Percentiles rank a stretch among this genome's conserved stretches.
These are phyloP conservation scores for Ceratocystis albifundus DNA, from an alignment of 2,329 filamentous ascomycete genomes.

Conservation along the genomic window DNA sequence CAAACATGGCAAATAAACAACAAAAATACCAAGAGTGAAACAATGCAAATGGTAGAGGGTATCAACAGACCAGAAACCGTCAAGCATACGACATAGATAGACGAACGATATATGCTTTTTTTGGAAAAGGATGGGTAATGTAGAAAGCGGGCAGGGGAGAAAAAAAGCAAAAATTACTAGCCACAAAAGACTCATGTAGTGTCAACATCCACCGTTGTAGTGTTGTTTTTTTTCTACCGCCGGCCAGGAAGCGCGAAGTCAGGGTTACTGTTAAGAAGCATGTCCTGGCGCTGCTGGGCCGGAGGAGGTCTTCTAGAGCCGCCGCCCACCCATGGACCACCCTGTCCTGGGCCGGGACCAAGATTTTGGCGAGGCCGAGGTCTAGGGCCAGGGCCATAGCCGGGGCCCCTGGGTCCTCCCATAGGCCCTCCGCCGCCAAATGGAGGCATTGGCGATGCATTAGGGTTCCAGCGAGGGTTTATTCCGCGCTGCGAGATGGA, in stretches of 20 bases:
- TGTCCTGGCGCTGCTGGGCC: constrained; percentile 52
- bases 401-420: constrained; percentile 24
- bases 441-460: constrained; percentile 34
- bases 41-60: constrained; percentile 8
- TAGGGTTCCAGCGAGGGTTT: constrained; percentile 74
- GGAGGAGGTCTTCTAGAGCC: constrained; percentile 32
- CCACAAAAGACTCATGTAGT: not conserved
- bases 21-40: not conserved
- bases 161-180: not conserved
- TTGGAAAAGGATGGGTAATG: not conserved
- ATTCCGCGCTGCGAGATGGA: constrained; percentile 79
- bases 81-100: not conserved
- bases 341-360: constrained; percentile 2
- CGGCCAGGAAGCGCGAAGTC: constrained; percentile 62
- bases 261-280: constrained; percentile 67
- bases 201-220: not conserved
- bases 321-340: constrained; percentile 14
- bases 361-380: constrained; percentile 3
- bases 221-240: constrained; percentile 11
- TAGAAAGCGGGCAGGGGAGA: not conserved
- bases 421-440: constrained; percentile 29
- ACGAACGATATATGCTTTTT: not conserved
- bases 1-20: too few species aligned
- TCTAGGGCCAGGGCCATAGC: not conserved
- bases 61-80: constrained; percentile 14